Percentiles rank a stretch among this genome's conserved stretches.
Conservation (phyloP, 371 early-diverging fungal species). For the Rhizomucor miehei region DNA sequence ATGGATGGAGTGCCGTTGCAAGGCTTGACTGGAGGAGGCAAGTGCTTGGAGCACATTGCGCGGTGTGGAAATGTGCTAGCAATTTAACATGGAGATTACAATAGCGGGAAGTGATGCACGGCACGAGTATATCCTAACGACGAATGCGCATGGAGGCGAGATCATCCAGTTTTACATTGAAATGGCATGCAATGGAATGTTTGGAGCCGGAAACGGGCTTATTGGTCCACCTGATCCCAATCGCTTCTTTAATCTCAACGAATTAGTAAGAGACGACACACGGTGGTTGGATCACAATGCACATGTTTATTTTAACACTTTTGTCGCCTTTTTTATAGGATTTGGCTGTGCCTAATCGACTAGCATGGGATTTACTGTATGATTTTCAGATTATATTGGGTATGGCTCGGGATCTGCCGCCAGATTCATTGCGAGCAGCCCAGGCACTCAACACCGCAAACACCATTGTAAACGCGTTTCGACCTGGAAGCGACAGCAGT, state of each 20-base stretch:
- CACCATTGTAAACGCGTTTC: constrained; percentile 76
- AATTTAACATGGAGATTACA: too few species aligned
- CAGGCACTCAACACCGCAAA: constrained; percentile 86
- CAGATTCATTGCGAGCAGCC: constrained; percentile 65
- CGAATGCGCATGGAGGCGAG: constrained; percentile 64
- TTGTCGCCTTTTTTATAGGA: constrained; percentile 35
- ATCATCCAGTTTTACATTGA: constrained; percentile 78
- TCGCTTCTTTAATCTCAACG: constrained; percentile 46
- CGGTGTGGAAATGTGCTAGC: too few species aligned
- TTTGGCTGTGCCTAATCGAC: constrained; percentile 67
- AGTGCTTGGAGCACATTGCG: neutral
- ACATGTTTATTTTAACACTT: constrained; percentile 44
- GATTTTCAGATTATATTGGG: constrained; percentile 82
- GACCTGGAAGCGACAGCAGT: constrained; percentile 48
- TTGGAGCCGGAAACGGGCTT: constrained; percentile 74
- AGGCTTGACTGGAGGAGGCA: constrained; percentile 84
- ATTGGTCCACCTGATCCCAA: constrained; percentile 70
- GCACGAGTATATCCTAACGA: constrained; percentile 73
- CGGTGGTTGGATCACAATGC: neutral
- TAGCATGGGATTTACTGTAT: constrained; percentile 67
- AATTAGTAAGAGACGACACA: constrained; percentile 21
- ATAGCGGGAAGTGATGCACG: constrained; percentile 61
- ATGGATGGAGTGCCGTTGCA: constrained; percentile 77
- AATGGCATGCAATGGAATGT: constrained; percentile 92
- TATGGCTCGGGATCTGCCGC: constrained; percentile 74